phyloP scores from a whole-genome alignment of 345 rosid genomes.

The Trapa incisa region DNA sequence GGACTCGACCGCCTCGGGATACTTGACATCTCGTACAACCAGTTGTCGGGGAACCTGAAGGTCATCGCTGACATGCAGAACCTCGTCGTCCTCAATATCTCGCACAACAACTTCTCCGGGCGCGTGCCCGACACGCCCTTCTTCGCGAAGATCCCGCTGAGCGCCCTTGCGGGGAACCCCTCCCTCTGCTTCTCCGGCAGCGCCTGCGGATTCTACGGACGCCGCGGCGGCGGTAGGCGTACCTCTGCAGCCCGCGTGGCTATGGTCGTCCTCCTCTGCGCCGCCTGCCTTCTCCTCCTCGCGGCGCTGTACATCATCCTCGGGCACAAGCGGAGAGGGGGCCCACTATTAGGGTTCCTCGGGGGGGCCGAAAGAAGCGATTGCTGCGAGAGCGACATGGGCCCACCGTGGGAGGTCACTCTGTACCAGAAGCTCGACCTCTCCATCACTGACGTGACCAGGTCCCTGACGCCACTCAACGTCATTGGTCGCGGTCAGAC shows the following conservation, averaged over 20 bases:
- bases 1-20: conserved; percentile 52
- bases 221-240: conserved; percentile 9
- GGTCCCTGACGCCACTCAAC: conserved; percentile 39
- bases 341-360: conserved; percentile 14
- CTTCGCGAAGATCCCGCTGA: conserved; percentile 66
- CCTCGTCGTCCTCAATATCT: conserved; percentile 76
- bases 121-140: conserved; percentile 67
- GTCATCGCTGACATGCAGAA: conserved; percentile 51
- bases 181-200: conserved; percentile 45
- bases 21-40: conserved; percentile 62
- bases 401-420: conserved; percentile 78
- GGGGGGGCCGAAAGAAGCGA: conserved; percentile 24
- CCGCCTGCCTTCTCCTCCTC: conserved; percentile 48
- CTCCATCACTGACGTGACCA: conserved; percentile 50
- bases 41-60: conserved; percentile 49
- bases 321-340: conserved; percentile 23
- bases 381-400: conserved; percentile 35
- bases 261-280: conserved; percentile 46
- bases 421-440: conserved; percentile 73
- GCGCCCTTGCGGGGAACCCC: conserved; percentile 53
- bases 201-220: conserved; percentile 20
- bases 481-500: conserved; percentile 66
- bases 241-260: conserved; percentile 38
- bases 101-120: conserved; percentile 72
- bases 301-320: conserved; percentile 61